A percentile compares a stretch with the other conserved stretches of the same genome.
These are phyloP conservation scores for Phialemonium atrogriseum DNA, from an alignment of 2,329 filamentous ascomycete genomes.

Conservation along the genomic window DNA sequence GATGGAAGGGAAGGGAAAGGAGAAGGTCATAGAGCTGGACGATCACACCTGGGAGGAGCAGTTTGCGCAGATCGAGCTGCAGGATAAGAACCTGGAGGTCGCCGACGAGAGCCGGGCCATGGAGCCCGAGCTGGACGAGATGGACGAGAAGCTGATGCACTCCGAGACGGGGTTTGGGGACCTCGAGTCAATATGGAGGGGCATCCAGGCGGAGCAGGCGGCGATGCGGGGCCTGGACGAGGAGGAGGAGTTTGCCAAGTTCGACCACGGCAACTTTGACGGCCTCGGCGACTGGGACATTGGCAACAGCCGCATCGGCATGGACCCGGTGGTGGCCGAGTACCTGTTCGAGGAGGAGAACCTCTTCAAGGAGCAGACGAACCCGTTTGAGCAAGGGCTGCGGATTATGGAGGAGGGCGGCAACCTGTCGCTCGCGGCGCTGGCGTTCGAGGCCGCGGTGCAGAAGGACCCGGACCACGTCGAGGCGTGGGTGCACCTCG, in stretches of 20 bases:
- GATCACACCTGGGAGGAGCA: slow-evolving; percentile 95
- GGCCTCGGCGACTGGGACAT: slow-evolving; percentile 62
- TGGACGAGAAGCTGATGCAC: slow-evolving; percentile 59
- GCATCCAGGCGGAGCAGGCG: slow-evolving; percentile 69
- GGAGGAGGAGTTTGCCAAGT: slow-evolving; percentile 59
- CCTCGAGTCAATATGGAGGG: slow-evolving; percentile 84
- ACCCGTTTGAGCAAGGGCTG: slow-evolving; percentile 88
- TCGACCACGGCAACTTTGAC: slow-evolving; percentile 44
- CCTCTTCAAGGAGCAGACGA: slow-evolving; percentile 63
- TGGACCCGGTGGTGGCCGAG: slow-evolving; percentile 73
- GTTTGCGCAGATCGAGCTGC: slow-evolving; percentile 78
- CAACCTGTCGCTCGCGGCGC: slow-evolving; percentile 83
- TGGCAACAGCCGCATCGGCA: slow-evolving; percentile 44
- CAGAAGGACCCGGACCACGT: slow-evolving; percentile 83
- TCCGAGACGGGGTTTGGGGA: slow-evolving; percentile 72
- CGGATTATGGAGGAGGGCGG: slow-evolving; percentile 90
- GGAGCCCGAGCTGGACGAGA: slow-evolving; percentile 78
- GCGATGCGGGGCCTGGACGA: slow-evolving; percentile 65
- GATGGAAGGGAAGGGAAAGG: slow-evolving; percentile 65
- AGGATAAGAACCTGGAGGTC: slow-evolving; percentile 46
- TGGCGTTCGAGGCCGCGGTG: slow-evolving; percentile 92
- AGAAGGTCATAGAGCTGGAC: slow-evolving; percentile 88
- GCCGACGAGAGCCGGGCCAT: slow-evolving; percentile 61
- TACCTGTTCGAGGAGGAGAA: slow-evolving; percentile 97
- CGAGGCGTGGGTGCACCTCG: slow-evolving; percentile 89